phyloP scores from a whole-genome alignment of 176 grass and related monocot species.

The Paspalum vaginatum region DNA sequence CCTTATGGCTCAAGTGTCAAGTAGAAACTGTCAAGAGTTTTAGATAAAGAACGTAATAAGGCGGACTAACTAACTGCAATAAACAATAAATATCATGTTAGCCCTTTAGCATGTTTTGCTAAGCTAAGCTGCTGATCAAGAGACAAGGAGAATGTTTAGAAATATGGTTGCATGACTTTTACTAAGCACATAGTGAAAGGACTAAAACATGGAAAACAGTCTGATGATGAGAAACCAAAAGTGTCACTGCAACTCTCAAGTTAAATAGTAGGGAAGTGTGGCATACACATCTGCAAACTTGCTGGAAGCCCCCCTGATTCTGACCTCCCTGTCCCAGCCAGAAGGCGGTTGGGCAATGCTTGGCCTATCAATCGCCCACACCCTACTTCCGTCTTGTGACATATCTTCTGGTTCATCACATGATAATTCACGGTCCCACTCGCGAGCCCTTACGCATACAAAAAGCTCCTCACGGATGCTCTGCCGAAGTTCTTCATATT shows the following conservation, averaged over 20 bases:
- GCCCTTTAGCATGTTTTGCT: constrained; percentile 23
- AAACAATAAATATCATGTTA: background rate
- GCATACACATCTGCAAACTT: constrained; percentile 90
- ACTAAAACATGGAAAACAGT: constrained; percentile 10
- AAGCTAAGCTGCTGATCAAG: constrained; percentile 31
- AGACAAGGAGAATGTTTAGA: background rate
- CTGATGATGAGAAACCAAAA: background rate
- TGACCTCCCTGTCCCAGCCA: constrained; percentile 85
- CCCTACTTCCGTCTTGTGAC: constrained; percentile 64
- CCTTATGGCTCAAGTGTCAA: background rate
- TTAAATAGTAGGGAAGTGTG: constrained; percentile 29
- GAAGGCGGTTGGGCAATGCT: constrained; percentile 68
- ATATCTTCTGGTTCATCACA: constrained; percentile 80
- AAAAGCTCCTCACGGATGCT: constrained; percentile 61
- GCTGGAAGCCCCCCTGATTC: constrained; percentile 71
- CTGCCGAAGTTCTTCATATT: constrained; percentile 85
- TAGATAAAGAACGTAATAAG: background rate
- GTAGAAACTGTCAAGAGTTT: background rate
- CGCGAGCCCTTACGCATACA: constrained; percentile 59
- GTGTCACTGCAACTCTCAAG: constrained; percentile 30
- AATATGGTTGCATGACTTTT: background rate
- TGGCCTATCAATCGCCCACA: constrained; percentile 89
- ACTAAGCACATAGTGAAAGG: constrained; percentile 4
- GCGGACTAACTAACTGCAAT: constrained; percentile 5
- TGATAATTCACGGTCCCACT: constrained; percentile 65